Percentiles rank a stretch among this genome's conserved stretches.
These are phyloP conservation scores for Medicago lupulina DNA, from an alignment of 306 rosid genomes.

Conservation along the genomic window DNA sequence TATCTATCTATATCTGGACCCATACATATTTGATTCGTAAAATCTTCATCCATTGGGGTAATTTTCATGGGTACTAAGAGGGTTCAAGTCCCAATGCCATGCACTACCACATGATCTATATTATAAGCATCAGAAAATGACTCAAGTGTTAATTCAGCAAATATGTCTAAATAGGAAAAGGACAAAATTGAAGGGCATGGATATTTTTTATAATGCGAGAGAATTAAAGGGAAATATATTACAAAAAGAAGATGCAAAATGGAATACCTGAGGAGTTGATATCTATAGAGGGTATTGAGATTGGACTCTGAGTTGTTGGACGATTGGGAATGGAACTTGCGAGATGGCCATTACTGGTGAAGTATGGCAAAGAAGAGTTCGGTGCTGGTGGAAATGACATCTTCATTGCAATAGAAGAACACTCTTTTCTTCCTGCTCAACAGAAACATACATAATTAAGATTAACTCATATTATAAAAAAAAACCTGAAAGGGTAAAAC, in stretches of 20 bases:
- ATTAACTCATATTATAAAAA: slow-evolving; percentile 2
- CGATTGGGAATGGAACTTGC: slow-evolving; percentile 5
- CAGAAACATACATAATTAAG: slow-evolving; percentile 2
- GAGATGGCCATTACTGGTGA: not conserved
- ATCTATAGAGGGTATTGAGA: slow-evolving; percentile 28
- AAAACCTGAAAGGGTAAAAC: not conserved
- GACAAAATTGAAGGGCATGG: not conserved
- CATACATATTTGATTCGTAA: no score
- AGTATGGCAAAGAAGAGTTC: slow-evolving; percentile 60
- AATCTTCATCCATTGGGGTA: no score
- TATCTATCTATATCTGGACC: no score
- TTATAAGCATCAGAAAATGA: not conserved
- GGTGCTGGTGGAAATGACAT: slow-evolving; percentile 51
- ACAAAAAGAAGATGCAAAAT: not conserved
- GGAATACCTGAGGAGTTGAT: slow-evolving; percentile 60
- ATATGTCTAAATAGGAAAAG: not conserved
- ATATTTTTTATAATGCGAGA: not conserved
- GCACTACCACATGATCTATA: not conserved
- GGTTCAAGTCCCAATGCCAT: not conserved
- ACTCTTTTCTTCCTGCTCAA: not conserved
- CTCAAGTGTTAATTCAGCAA: not conserved
- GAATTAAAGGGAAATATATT: not conserved
- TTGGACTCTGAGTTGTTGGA: slow-evolving; percentile 12
- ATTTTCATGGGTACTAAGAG: no score
- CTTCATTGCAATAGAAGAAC: slow-evolving; percentile 50